Percentiles rank a stretch among this genome's conserved stretches.
These are phyloP conservation scores for Oryza longistaminata DNA, from an alignment of 176 grass and related monocot species.

Conservation along the genomic window DNA sequence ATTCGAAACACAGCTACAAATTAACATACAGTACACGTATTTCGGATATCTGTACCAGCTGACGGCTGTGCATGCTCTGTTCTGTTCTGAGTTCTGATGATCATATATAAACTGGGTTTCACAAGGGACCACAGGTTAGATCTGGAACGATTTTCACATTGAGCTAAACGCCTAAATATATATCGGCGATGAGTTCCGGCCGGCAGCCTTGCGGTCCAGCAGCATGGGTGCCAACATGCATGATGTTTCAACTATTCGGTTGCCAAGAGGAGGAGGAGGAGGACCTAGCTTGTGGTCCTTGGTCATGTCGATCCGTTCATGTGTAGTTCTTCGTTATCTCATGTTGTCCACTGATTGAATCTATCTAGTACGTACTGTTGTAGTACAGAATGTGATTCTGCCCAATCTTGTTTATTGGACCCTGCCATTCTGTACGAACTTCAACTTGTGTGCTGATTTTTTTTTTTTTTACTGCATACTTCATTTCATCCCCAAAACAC, in stretches of 20 bases:
- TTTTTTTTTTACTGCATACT: neutral
- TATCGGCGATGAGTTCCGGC: neutral
- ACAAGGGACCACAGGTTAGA: neutral
- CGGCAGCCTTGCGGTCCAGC: conserved; percentile 2
- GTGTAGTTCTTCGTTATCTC: neutral
- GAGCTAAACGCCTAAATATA: neutral
- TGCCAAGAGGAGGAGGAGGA: neutral
- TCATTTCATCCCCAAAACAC: neutral
- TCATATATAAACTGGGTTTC: neutral
- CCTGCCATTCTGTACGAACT: neutral
- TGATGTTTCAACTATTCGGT: neutral
- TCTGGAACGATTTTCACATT: neutral
- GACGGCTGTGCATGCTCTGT: neutral
- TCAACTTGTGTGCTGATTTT: neutral
- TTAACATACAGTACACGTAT: neutral
- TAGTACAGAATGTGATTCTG: neutral
- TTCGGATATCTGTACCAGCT: neutral
- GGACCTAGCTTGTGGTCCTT: neutral
- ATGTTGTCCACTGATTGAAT: neutral
- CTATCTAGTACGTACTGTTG: neutral
- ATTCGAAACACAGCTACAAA: neutral
- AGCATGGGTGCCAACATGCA: neutral
- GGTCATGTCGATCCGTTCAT: neutral
- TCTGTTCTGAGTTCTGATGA: neutral
- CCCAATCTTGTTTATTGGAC: neutral